Evolutionary conservation across 257 asterid species (phyloP), one percentile per base, ranked within the genome.

Genomic region (Linderniella brevidens): DNA sequence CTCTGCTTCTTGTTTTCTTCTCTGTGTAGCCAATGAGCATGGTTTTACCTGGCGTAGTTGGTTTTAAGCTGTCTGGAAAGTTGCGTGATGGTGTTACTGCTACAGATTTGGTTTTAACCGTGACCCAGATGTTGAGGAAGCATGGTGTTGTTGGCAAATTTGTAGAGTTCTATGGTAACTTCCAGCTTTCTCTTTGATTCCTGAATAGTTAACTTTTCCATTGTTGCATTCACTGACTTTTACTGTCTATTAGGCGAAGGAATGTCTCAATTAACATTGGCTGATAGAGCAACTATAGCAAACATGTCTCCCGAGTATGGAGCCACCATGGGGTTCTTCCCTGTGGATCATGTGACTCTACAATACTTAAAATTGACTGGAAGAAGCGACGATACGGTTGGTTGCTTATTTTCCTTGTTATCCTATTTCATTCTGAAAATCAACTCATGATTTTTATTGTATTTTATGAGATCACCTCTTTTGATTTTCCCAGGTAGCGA

Each of bases 301-400:
- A 86, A 86, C 48, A 86, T 86, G 97, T 75, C 97, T 40, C 97
- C 97, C 0, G 97, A 86, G 68, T 82, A 86, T 61, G 96, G 96
- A 38, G 96, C 96, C 35, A 86, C 96, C 60, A 86, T 86, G 96
- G 96, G 96, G 19, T 86, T 86, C 77, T 86, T 86, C 73, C 96
- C 94, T 0, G 96, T 86, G 37, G 96, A 86, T 69, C 87, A 75
- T 62, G 84, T 79, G 36, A 86, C 97, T 0, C 66, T 86, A 41
- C 82, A 82, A 36, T 86, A 86, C 63, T 82, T 86, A 42, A 82
- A 62, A 49, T 64, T 82, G 59, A 86, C 94, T 49, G 97, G 94
- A 57, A 71, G 96, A 71, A 86, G 77, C 36, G 86, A 79, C 49
- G 93, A 82, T 17, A 76, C 78, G 20, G 96, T 82, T 18, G 51